Evolutionary conservation across 345 rosid genomes (phyloP), one percentile per base, ranked within the genome.

Genomic region (Gossypium mustelinum): DNA sequence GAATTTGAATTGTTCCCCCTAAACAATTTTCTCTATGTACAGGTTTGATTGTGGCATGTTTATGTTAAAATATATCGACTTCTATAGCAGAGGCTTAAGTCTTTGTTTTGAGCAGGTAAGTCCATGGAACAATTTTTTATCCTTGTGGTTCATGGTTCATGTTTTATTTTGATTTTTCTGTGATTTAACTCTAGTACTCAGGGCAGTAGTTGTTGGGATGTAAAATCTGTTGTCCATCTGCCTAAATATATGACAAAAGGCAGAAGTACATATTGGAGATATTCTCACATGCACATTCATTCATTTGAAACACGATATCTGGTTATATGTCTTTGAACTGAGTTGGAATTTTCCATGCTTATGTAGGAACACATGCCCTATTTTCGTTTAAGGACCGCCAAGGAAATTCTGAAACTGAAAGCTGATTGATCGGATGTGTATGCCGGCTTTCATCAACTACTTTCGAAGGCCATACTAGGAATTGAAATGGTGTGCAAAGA

Each of bases 281-380:
- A 20, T 62, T 34, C 20, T 17, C 20, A 61, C 44, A 27, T 61
- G 20, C 44, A 61, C 66, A 61, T 34, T 7, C 66, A 61, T 14
- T 29, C 20, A 0, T 16, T 61, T 29, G 66, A 29, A 61, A 29
- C 44, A 29, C 0, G 18, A 61, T n/a, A 43, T 61, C 68, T 41
- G 52, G 25, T 44, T 18, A 65, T 65, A 44, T 17, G 48, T 12
- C 13, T 64, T 47, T 45, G 25, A 58, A 24, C 43, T 59, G 44
- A 43, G 16, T 29, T 25, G 17, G 54, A 13, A 25, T 45, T 57
- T 67, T 45, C 59, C 25, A 29, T 41, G 77, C 45, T 34, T 73
- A 77, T 61, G 81, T 80, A 96, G 99, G 94, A 87, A 62, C 86
- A 92, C 78, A 96, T 96, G 99, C 94, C 94, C 63, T 96, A 93